Evolutionary conservation across 1,284 basidiomycete species (phyloP), one percentile per base, ranked within the genome.

Genomic region (Sphaerobolus stellatus): DNA sequence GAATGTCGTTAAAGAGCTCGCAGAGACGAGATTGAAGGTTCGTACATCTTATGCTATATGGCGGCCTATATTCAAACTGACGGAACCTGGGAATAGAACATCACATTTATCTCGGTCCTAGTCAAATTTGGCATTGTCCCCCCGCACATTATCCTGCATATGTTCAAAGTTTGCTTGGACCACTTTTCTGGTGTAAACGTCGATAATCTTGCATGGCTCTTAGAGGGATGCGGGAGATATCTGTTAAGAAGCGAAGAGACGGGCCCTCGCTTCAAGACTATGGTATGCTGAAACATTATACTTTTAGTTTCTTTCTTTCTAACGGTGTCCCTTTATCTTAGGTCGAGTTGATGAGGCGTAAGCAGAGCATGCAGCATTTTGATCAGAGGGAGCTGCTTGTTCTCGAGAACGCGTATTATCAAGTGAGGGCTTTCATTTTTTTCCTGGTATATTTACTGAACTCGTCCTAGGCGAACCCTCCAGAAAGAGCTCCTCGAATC

Each of bases 321-420:
- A 7, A 48, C 44, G 27, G 40, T 1, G 5, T 20, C 62, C 61
- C 40, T 56, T 34, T 31, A 8, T 57, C 48, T 44, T 59, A 96
- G 90, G 78, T 99, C 46, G 96, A 99, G 64, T 78, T 96, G 44
- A 91, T 98, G 88, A 83, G 91, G 55, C 83, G 96, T 48, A 99
- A 99, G 73, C 94, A 98, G 74, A 88, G 80, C 52, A 82, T 92
- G 70, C 88, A 92, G 60, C 93, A 98, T 66, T 83, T 99, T 38
- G 95, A 99, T 70, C 88, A 92, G 64, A 79, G 94, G 11, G 93
- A 97, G 64, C 76, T 88, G 4, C 78, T 98, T 27, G 75, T 98
- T 61, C 82, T 99, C 29, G 97, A 99, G 71, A 99, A 99, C 68
- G 97, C 97, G 0, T 99, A 98, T 71, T 99, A 98, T 68, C 94